phyloP scores from a whole-genome alignment of 140 eudicot genomes.

The Stevia rebaudiana region DNA sequence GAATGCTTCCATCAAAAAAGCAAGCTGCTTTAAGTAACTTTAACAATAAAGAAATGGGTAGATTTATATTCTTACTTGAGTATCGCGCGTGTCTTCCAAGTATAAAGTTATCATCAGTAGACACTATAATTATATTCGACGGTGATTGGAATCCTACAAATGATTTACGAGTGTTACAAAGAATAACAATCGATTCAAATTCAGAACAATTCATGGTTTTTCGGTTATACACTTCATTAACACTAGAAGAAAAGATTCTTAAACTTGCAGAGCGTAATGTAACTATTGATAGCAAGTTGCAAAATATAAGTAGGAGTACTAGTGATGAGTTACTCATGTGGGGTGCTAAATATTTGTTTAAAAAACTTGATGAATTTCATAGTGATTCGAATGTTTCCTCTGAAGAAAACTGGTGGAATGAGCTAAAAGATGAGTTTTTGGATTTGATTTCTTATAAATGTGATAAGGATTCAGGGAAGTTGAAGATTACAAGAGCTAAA shows the following conservation, averaged over 20 bases:
- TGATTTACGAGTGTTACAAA: slow-evolving; percentile 70
- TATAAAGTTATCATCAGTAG: slow-evolving; percentile 61
- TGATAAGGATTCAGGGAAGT: slow-evolving; percentile 12
- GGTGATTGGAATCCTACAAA: slow-evolving; percentile 87
- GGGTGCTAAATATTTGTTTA: slow-evolving; percentile 69
- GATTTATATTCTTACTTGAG: slow-evolving; percentile 67
- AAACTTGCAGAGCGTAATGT: slow-evolving; percentile 50
- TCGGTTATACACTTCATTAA: slow-evolving; percentile 65
- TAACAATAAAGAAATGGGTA: slow-evolving; percentile 66
- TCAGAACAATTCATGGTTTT: slow-evolving; percentile 52
- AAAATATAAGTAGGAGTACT: slow-evolving; percentile 38
- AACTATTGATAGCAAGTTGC: slow-evolving; percentile 42
- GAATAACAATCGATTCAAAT: slow-evolving; percentile 50
- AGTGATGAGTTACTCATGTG: slow-evolving; percentile 57
- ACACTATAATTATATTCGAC: slow-evolving; percentile 49
- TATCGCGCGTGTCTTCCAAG: slow-evolving; percentile 66
- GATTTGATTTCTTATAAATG: slow-evolving; percentile 30
- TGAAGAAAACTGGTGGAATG: slow-evolving; percentile 26
- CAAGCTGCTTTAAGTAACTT: slow-evolving; percentile 68
- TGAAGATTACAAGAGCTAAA: slow-evolving; percentile 41
- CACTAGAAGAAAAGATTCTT: slow-evolving; percentile 73
- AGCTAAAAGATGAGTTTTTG: slow-evolving; percentile 46
- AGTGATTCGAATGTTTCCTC: slow-evolving; percentile 19
- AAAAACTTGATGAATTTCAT: slow-evolving; percentile 59
- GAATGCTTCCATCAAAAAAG: slow-evolving; percentile 39